Conservation (phyloP, 176 grass and related monocot genomes). For the Carex scoparia region DNA sequence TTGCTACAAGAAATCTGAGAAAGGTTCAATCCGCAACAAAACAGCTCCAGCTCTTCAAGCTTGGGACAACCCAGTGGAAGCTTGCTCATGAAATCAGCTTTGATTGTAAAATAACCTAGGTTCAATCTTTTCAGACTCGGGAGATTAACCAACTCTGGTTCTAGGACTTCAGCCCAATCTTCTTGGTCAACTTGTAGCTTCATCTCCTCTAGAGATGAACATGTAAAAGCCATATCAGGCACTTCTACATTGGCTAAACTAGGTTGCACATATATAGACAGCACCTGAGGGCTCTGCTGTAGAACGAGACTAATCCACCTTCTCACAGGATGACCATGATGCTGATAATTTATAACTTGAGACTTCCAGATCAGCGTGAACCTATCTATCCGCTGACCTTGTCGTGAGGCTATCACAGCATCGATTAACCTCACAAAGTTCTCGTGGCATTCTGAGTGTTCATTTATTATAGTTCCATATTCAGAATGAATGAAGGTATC, state of each 20-base stretch:
- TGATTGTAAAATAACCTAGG: not conserved
- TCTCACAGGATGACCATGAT: not conserved
- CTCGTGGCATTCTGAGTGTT: not conserved
- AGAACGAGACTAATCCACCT: not conserved
- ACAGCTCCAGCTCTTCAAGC: constrained; percentile 5
- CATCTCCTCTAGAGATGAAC: constrained; percentile 3
- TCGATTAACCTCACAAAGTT: constrained; percentile 6
- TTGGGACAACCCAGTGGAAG: not conserved
- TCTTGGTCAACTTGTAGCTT: not conserved
- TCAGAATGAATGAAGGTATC: not conserved
- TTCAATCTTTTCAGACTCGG: not conserved
- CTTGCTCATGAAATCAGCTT: not conserved
- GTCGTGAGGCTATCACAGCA: not conserved
- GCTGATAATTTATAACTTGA: not conserved
- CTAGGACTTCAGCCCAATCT: not conserved
- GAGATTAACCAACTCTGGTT: not conserved
- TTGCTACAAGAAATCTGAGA: not conserved
- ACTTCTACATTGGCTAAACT: not conserved
- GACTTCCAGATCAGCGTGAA: not conserved
- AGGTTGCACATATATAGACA: constrained; percentile 7
- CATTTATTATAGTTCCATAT: not conserved
- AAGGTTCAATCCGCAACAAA: not conserved
- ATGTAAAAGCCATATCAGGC: not conserved
- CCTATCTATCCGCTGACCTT: not conserved
- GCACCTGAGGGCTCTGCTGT: not conserved